phyloP scores from a whole-genome alignment of 2,329 filamentous ascomycete genomes.

The Neopestalotiopsis clavispora region DNA sequence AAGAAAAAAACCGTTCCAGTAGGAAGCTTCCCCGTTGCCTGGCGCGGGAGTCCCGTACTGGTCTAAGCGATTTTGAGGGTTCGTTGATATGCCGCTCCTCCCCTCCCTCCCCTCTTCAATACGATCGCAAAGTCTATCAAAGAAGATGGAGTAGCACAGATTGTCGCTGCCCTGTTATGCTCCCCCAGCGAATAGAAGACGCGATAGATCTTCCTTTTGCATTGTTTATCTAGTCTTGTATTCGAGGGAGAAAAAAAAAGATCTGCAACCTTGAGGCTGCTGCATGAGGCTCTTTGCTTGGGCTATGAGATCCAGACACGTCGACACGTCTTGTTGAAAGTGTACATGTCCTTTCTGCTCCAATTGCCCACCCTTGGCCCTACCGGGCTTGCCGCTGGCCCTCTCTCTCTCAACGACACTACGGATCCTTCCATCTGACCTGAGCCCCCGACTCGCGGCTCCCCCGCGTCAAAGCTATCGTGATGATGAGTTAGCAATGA shows the following conservation, averaged over 20 bases:
- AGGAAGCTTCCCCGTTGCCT: not conserved
- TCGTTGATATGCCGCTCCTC: not conserved
- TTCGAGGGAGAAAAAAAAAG: not conserved
- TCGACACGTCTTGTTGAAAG: not conserved
- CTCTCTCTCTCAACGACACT: not conserved
- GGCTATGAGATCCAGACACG: not conserved
- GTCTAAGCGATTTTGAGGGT: not conserved
- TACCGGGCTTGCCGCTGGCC: not conserved
- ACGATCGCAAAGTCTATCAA: not conserved
- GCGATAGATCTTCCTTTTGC: not conserved
- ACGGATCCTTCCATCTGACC: not conserved
- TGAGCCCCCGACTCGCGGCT: not conserved
- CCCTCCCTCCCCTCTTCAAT: not conserved
- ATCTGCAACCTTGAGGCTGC: not conserved
- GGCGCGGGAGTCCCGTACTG: not conserved
- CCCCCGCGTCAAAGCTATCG: not conserved
- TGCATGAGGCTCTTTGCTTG: not conserved
- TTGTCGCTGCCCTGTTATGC: not conserved
- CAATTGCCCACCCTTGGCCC: not conserved
- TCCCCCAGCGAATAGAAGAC: not conserved
- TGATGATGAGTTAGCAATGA: not conserved
- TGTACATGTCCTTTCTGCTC: not conserved
- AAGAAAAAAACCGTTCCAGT: not conserved
- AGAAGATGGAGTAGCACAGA: not conserved
- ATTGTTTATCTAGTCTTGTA: not conserved